Conservation (phyloP, 352 stramenopile genomes). For the Phytophthora constricta region DNA sequence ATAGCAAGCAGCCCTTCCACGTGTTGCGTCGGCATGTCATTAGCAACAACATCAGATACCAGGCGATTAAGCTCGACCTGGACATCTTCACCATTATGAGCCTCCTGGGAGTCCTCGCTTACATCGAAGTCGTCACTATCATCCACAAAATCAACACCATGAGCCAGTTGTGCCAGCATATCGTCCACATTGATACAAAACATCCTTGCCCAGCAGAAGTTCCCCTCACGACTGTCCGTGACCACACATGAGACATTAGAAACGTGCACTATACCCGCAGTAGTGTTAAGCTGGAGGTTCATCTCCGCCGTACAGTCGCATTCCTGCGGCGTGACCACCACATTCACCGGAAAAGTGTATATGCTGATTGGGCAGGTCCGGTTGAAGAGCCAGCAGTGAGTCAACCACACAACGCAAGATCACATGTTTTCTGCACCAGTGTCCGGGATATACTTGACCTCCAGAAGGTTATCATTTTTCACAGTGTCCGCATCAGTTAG, state of each 20-base stretch:
- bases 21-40: background rate
- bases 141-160: conserved; percentile 1
- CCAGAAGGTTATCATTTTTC: conserved; percentile 3
- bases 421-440: too few relatives aligned
- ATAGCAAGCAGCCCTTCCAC: background rate
- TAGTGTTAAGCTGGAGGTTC: conserved; percentile 4
- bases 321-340: background rate
- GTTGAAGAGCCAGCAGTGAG: conserved; percentile 2
- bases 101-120: background rate
- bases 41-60: background rate
- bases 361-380: background rate
- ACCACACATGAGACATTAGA: conserved; percentile 6
- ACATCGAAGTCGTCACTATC: conserved; percentile 1
- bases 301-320: background rate
- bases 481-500: background rate
- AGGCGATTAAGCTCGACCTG: background rate
- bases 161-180: conserved; percentile 12
- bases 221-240: background rate
- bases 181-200: conserved; percentile 15
- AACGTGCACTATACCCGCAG: conserved; percentile 4
- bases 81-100: background rate
- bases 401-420: conserved; percentile 4
- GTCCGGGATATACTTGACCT: background rate
- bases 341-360: background rate
- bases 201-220: conserved; percentile 2